A percentile compares a stretch with the other conserved stretches of the same genome.
phyloP scores from a whole-genome alignment of 2,329 filamentous ascomycete genomes.

The Cladophialophora exuberans region DNA sequence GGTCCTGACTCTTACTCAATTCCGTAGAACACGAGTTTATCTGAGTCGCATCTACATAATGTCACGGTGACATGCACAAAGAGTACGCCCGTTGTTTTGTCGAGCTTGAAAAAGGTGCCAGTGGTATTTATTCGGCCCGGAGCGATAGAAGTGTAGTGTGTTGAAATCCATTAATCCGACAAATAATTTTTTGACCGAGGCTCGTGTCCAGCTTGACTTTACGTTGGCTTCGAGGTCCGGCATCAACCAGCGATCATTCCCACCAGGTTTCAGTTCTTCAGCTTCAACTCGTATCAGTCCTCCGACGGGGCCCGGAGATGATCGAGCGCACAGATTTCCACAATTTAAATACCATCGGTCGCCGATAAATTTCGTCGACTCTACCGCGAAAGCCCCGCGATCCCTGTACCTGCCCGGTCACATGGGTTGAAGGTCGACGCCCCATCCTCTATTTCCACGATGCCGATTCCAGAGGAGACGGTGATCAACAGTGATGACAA shows the following conservation, averaged over 20 bases:
- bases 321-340: background rate
- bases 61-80: background rate
- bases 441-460: background rate
- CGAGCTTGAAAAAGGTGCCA: too few species aligned
- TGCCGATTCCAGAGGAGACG: conserved; percentile 13
- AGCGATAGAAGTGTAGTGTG: too few species aligned
- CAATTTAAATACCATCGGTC: conserved; percentile 3
- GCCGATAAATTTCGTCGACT: conserved; percentile 3
- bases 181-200: conserved; percentile 18
- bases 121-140: too few species aligned
- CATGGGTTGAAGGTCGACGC: conserved; percentile 8
- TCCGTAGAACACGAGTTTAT: too few species aligned
- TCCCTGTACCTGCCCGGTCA: background rate
- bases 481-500: conserved; percentile 5
- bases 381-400: conserved; percentile 6
- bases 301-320: conserved; percentile 7
- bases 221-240: background rate
- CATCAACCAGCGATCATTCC: background rate
- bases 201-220: background rate
- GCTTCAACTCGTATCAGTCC: background rate
- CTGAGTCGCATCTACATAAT: conserved; percentile 4
- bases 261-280: background rate
- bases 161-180: conserved; percentile 7
- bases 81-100: too few species aligned
- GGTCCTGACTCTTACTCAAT: too few species aligned